Conservation (phyloP, 192 early-diverging fungal genomes). For the Coemansia asiatica region DNA sequence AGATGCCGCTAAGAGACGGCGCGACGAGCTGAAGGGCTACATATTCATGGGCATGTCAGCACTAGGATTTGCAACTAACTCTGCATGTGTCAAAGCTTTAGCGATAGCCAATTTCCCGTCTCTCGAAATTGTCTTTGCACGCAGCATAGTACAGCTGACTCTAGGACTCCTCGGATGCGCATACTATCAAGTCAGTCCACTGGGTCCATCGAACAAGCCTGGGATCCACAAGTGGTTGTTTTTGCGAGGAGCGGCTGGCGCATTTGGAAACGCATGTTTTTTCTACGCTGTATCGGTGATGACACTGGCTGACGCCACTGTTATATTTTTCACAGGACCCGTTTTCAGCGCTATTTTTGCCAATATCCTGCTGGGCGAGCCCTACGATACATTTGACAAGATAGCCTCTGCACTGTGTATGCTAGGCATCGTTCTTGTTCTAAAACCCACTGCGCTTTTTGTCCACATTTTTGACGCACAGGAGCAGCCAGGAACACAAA, state of each 20-base stretch:
- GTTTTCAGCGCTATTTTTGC: conserved; percentile 76
- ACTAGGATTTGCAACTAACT: conserved; percentile 70
- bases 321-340: conserved; percentile 75
- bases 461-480: neutral
- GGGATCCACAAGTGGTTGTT: conserved; percentile 59
- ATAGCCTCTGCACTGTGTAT: conserved; percentile 59
- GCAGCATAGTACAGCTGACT: conserved; percentile 65
- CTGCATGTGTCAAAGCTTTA: conserved; percentile 67
- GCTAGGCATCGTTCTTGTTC: conserved; percentile 64
- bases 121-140: conserved; percentile 71
- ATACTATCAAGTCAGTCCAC: conserved; percentile 54
- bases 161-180: conserved; percentile 61
- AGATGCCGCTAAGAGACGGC: conserved; percentile 7
- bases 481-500: neutral
- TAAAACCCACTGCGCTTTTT: conserved; percentile 59
- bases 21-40: conserved; percentile 43
- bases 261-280: conserved; percentile 66
- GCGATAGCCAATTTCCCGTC: conserved; percentile 60
- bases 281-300: conserved; percentile 70
- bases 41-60: conserved; percentile 68
- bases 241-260: conserved; percentile 64
- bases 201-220: conserved; percentile 49
- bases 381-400: conserved; percentile 61
- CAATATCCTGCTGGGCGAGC: conserved; percentile 60
- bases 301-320: conserved; percentile 74